Evolutionary conservation across 768 basidiomycete species (phyloP).

Genomic region (Mycena epipterygia): DNA sequence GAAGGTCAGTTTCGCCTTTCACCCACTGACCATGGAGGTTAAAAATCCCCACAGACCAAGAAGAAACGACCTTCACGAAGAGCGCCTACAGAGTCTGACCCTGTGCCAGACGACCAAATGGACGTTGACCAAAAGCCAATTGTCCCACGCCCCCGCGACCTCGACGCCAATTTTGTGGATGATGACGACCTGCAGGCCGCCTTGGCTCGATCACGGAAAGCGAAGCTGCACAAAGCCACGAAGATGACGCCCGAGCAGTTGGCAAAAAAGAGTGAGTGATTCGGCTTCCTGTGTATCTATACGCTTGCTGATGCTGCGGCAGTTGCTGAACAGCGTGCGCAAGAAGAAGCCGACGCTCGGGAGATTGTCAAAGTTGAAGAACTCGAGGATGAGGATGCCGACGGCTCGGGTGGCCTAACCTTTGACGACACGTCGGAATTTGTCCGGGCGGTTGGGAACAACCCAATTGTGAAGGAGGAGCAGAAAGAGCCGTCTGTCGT

Average conservation of each 20-base stretch:
- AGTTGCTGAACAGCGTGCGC: conserved; percentile 77
- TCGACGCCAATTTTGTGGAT: conserved; percentile 93
- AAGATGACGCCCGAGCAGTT: conserved; percentile 87
- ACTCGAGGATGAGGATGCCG: conserved; percentile 54
- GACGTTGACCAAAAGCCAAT: conserved; percentile 84
- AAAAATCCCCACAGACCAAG: conserved; percentile 73
- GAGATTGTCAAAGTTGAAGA: conserved; percentile 64
- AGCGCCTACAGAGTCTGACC: conserved; percentile 63
- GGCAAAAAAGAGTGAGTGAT: conserved; percentile 75
- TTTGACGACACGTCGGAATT: conserved; percentile 99
- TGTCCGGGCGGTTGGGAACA: conserved; percentile 85
- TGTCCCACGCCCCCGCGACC: conserved; percentile 75
- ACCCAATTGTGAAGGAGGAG: conserved; percentile 68
- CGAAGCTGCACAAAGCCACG: conserved; percentile 82
- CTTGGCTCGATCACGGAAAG: conserved; percentile 86
- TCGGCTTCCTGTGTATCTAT: not conserved
- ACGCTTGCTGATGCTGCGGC: conserved; percentile 21
- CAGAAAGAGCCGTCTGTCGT: conserved; percentile 50
- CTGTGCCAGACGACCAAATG: conserved; percentile 72
- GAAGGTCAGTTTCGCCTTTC: conserved; percentile 65
- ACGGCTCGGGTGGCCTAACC: conserved; percentile 73
- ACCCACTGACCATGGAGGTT: conserved; percentile 17
- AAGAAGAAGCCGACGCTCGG: conserved; percentile 60
- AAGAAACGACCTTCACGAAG: conserved; percentile 89
- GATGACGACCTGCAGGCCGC: conserved; percentile 98